Evolutionary conservation across 169 alveolate species (phyloP), one percentile per base, ranked within the genome.

Genomic region (Fabrea salina): DNA sequence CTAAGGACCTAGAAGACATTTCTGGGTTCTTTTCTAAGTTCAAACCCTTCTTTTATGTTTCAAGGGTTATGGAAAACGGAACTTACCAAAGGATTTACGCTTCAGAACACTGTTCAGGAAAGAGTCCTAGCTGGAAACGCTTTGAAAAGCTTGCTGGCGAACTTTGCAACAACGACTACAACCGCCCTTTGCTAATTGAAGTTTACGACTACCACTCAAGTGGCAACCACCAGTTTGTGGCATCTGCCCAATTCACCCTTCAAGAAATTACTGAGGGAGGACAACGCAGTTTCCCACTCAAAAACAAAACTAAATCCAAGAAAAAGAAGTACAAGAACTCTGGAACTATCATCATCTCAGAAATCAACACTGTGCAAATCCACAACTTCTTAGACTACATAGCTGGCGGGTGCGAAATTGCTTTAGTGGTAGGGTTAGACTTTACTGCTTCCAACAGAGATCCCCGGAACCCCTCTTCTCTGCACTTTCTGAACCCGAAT

Each of bases 361-460:
- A 74, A 25, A 25, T 83, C 49, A 8, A 39, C 4, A 59, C 68
- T 11, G 54, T 32, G 2, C 79, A 80, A 80, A 75, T 76, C 67
- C 91, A 87, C 50, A 61, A 85, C 19, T 93, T 93, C 80, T 39
- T 89, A 22, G 93, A 88, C 33, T 93, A 86, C 67, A 58, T 93
- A 8, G 74, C 84, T 54, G 86, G 93, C 4, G 95, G 95, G 35
- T 85, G 91, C 82, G 67, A 87, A 49, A 84, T 93, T 4, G 84
- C 77, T 58, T 58, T 89, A 57, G 71, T 86, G 22, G 68, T 85
- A 27, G 95, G 93, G 0, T 75, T 93, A 6, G 95, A 93, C 80
- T 93, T 90, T 54, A 93, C 97, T 47, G 91, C 92, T 2, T 85
- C 93, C n/a, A 90, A 90, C 82, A 86, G 91, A 39, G 84, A 86